Conservation (phyloP, 257 asterid genomes). For the Nicotiana tabacum region DNA sequence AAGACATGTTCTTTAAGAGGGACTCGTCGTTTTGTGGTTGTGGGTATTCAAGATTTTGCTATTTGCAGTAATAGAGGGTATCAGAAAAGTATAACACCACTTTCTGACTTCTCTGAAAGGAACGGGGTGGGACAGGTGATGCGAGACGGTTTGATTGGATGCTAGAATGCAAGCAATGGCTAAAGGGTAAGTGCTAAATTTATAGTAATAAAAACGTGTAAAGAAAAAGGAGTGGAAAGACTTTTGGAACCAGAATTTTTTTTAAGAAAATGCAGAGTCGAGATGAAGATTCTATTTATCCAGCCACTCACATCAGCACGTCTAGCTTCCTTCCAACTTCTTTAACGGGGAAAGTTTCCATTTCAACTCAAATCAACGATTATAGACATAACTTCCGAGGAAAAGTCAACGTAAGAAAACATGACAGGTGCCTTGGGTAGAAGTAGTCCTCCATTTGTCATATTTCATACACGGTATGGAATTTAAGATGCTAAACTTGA, state of each 20-base stretch:
- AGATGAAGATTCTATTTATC: not conserved
- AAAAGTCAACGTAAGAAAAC: not conserved
- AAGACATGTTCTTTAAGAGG: conserved; percentile 3
- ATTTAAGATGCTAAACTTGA: too few species aligned
- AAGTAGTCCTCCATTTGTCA: not conserved
- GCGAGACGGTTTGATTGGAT: not conserved
- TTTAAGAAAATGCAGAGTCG: not conserved
- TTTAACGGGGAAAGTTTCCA: not conserved
- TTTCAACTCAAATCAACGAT: not conserved
- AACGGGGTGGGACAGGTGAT: not conserved
- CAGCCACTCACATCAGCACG: not conserved
- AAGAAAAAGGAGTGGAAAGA: not conserved
- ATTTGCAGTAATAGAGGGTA: not conserved
- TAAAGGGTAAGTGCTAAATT: not conserved
- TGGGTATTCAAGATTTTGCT: not conserved
- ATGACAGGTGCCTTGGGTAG: not conserved
- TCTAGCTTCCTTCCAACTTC: not conserved
- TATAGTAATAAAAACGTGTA: not conserved
- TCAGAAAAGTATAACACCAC: not conserved
- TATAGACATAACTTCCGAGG: not conserved
- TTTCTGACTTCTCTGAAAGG: not conserved
- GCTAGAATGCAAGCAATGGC: not conserved
- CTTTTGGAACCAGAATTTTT: not conserved
- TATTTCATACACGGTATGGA: not conserved
- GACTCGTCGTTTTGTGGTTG: not conserved